phyloP scores from a whole-genome alignment of 2,329 filamentous ascomycete species.

The Aspergillus oerlinghausenensis region DNA sequence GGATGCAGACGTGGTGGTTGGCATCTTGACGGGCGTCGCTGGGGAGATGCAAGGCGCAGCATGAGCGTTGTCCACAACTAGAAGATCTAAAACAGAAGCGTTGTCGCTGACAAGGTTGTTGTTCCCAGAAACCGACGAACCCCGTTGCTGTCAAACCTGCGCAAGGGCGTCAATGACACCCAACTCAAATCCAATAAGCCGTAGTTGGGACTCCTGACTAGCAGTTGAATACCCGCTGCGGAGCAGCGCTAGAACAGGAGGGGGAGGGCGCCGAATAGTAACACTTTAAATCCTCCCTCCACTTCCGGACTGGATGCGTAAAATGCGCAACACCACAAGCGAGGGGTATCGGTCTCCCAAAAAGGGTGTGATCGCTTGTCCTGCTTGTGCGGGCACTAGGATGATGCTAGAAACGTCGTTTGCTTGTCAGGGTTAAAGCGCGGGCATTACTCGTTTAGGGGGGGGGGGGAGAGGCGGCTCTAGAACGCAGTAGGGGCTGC shows the following conservation, averaged over 20 bases:
- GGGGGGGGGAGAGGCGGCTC: constrained; percentile 13
- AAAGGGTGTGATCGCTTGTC: not conserved
- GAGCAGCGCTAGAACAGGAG: constrained; percentile 16
- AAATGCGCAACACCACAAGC: not conserved
- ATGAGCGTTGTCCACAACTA: constrained; percentile 22
- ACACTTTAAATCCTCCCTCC: constrained; percentile 2
- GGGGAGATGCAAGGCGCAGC: constrained; percentile 29
- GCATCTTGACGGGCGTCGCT: constrained; percentile 42
- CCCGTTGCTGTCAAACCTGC: constrained; percentile 15
- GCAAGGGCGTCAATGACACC: constrained; percentile 14
- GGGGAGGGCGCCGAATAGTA: constrained; percentile 8
- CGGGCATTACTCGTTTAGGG: constrained; percentile 9
- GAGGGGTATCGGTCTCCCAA: not conserved
- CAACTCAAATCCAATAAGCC: constrained; percentile 7
- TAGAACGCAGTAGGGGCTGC: constrained; percentile 17
- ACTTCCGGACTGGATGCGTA: constrained; percentile 1
- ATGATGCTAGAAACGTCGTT: constrained; percentile 1
- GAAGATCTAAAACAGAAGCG: not conserved
- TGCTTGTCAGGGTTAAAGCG: constrained; percentile 14
- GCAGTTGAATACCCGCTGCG: constrained; percentile 18
- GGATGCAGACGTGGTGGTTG: constrained; percentile 58
- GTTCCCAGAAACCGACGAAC: constrained; percentile 5
- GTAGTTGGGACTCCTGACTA: constrained; percentile 16
- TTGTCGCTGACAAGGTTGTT: not conserved
- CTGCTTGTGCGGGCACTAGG: not conserved